Conservation (phyloP, 2,329 filamentous ascomycete genomes). For the Neopestalotiopsis sp. region DNA sequence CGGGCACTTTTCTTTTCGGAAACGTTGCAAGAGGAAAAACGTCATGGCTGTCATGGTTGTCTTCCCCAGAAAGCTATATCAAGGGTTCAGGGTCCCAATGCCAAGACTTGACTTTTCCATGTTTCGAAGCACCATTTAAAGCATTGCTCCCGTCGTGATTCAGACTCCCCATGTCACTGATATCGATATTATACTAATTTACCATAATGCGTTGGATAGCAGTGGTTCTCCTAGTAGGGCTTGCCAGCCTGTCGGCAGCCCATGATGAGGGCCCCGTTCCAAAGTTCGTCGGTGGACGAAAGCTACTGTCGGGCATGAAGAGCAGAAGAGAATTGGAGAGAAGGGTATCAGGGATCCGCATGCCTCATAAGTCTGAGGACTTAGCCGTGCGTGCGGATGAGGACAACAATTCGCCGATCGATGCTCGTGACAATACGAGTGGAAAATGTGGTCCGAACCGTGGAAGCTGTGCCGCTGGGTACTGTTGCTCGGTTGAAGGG, state of each 20-base stretch:
- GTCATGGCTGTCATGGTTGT: neutral
- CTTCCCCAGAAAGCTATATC: neutral
- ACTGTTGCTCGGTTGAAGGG: constrained; percentile 40
- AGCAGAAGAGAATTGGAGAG: constrained; percentile 31
- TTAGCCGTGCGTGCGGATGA: constrained; percentile 27
- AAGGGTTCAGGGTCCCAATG: neutral
- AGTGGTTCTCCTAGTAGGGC: constrained; percentile 30
- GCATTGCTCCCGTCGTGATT: neutral
- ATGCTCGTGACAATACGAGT: constrained; percentile 27
- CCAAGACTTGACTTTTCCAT: neutral
- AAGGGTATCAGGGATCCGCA: neutral
- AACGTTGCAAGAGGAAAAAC: constrained; percentile 1
- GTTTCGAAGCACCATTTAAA: neutral
- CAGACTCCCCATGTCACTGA: neutral
- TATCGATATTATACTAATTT: neutral
- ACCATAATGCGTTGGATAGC: constrained; percentile 30
- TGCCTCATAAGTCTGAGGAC: constrained; percentile 5
- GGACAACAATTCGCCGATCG: neutral
- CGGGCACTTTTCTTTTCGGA: neutral
- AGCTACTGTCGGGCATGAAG: constrained; percentile 32
- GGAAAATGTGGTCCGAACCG: constrained; percentile 31
- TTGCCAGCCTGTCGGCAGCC: constrained; percentile 32
- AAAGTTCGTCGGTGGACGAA: constrained; percentile 34
- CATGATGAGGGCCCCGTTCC: constrained; percentile 31
- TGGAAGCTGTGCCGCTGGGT: constrained; percentile 33